Conservation (phyloP, 371 early-diverging fungal genomes). For the Capillidium rhysosporum region DNA sequence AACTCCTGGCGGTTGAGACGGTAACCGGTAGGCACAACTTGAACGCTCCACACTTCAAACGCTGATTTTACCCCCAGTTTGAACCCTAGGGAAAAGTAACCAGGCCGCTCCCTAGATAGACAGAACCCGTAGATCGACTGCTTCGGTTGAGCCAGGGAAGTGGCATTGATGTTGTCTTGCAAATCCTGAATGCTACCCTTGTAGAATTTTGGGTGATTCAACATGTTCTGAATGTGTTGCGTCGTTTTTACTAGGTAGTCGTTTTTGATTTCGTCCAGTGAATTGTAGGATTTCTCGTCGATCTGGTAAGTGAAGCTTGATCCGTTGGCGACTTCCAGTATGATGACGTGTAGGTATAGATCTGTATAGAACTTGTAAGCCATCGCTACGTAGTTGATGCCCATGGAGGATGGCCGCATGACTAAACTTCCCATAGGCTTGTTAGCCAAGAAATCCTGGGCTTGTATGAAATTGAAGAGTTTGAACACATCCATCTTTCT, state of each 20-base stretch:
- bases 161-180: conserved; percentile 9
- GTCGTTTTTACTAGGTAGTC: conserved; percentile 48
- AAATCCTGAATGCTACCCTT: conserved; percentile 17
- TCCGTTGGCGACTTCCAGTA: background rate
- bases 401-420: conserved; percentile 79
- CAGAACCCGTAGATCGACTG: conserved; percentile 34
- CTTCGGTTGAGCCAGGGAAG: conserved; percentile 20
- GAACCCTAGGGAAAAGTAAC: conserved; percentile 26
- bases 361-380: conserved; percentile 81
- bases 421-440: conserved; percentile 64
- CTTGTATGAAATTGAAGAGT: conserved; percentile 43
- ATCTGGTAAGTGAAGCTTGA: conserved; percentile 19
- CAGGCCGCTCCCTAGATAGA: conserved; percentile 20
- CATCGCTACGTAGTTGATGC: conserved; percentile 65
- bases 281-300: conserved; percentile 41
- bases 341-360: conserved; percentile 72
- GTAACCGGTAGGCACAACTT: conserved; percentile 38
- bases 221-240: conserved; percentile 21
- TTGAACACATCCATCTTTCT: conserved; percentile 75
- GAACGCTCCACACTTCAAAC: conserved; percentile 23
- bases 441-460: conserved; percentile 43
- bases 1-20: conserved; percentile 28
- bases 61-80: conserved; percentile 18
- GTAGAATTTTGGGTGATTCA: conserved; percentile 31
- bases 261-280: conserved; percentile 83